Evolutionary conservation across 768 basidiomycete genomes (phyloP).

Genomic region (Tricholoma saponaceum): DNA sequence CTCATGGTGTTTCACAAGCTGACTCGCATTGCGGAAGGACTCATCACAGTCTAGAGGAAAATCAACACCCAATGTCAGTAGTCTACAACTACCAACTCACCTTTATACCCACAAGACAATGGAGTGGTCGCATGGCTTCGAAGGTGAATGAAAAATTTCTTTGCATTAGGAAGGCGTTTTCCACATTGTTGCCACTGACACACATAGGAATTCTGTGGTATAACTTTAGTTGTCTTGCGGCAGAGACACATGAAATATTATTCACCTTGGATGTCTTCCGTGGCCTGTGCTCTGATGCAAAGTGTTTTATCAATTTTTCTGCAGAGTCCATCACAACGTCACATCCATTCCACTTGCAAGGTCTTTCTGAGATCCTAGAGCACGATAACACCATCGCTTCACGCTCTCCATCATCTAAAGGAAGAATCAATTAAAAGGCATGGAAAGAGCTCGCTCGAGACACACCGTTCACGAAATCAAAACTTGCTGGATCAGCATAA

Average conservation of each 20-base stretch:
- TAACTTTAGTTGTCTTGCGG: background rate
- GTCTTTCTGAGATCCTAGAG: constrained; percentile 39
- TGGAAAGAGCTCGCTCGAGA: constrained; percentile 1
- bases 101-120: constrained; percentile 46
- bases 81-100: constrained; percentile 27
- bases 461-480: constrained; percentile 15
- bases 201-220: constrained; percentile 24
- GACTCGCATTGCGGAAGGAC: constrained; percentile 39
- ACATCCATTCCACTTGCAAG: constrained; percentile 62
- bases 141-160: constrained; percentile 44
- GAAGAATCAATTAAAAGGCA: constrained; percentile 15
- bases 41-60: constrained; percentile 46
- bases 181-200: constrained; percentile 60
- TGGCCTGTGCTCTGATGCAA: constrained; percentile 20
- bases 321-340: constrained; percentile 50
- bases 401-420: constrained; percentile 40
- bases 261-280: constrained; percentile 8
- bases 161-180: constrained; percentile 31
- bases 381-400: constrained; percentile 44
- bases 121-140: constrained; percentile 44
- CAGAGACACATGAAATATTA: background rate
- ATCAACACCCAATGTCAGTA: background rate
- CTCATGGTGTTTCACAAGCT: constrained; percentile 48
- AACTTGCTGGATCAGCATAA: constrained; percentile 16
- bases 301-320: constrained; percentile 46